Conservation (phyloP, 805 yeast species). For the Hanseniaspora nectarophila region DNA sequence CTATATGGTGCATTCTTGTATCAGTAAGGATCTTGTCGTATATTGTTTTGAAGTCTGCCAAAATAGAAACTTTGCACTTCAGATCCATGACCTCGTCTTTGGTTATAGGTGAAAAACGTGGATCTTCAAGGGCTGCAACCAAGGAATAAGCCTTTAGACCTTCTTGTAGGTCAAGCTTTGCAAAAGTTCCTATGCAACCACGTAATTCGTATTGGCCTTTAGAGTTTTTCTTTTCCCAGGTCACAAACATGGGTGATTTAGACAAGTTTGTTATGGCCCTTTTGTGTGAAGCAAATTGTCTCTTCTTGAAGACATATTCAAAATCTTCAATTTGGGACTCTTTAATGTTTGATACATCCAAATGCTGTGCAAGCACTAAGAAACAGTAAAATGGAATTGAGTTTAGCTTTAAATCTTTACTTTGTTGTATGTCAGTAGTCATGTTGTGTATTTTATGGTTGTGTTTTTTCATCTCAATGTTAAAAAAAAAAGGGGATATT, state of each 20-base stretch:
- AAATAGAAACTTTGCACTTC: constrained; percentile 29
- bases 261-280: constrained; percentile 8
- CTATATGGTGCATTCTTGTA: constrained; percentile 31
- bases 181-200: constrained; percentile 92
- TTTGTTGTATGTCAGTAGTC: too few species aligned
- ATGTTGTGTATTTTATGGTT: too few species aligned
- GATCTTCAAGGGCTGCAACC: constrained; percentile 64
- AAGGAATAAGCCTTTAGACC: constrained; percentile 57
- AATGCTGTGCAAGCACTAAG: neutral
- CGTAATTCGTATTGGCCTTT: constrained; percentile 35
- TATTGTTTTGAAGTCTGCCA: constrained; percentile 31
- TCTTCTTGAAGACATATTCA: neutral
- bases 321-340: neutral
- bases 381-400: constrained; percentile 12
- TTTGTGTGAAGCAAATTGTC: neutral
- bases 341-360: neutral
- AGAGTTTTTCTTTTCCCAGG: constrained; percentile 51
- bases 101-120: constrained; percentile 59
- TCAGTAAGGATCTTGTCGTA: constrained; percentile 44
- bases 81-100: constrained; percentile 42
- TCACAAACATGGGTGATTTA: constrained; percentile 63
- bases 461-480: too few species aligned
- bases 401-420: neutral
- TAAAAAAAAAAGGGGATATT: too few species aligned
- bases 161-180: constrained; percentile 36